Evolutionary conservation across 2,329 filamentous ascomycete genomes (phyloP).

Genomic region (Fusarium incarnatum): DNA sequence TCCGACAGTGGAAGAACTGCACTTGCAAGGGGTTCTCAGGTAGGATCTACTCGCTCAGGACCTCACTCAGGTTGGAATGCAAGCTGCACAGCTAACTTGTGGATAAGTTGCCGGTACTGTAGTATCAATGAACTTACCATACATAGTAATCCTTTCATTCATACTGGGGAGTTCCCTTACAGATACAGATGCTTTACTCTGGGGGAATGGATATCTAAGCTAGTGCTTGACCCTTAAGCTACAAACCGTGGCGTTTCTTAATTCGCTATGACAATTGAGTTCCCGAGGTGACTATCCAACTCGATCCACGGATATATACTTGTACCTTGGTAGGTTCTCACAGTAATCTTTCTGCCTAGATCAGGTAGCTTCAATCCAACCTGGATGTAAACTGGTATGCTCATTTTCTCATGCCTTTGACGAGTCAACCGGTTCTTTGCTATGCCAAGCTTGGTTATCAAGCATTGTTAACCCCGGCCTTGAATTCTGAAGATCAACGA

Average conservation of each 20-base stretch:
- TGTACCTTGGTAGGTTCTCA: not conserved
- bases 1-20: constrained; percentile 26
- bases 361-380: not conserved
- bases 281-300: constrained; percentile 1
- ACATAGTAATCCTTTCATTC: not conserved
- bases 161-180: not conserved
- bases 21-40: constrained; percentile 42
- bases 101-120: not conserved
- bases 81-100: constrained; percentile 4
- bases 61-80: constrained; percentile 8
- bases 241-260: not conserved
- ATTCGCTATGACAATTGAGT: not conserved
- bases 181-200: not conserved
- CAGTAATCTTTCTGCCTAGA: not conserved
- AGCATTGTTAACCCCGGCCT: not conserved
- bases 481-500: not conserved
- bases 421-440: not conserved
- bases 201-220: not conserved
- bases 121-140: not conserved
- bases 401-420: not conserved
- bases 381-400: no score
- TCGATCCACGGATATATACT: not conserved
- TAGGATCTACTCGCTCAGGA: constrained; percentile 21
- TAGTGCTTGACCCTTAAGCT: not conserved
- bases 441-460: not conserved